These are phyloP conservation scores for Solanum peruvianum DNA, from an alignment of 257 asterid species.

Conservation along the genomic window DNA sequence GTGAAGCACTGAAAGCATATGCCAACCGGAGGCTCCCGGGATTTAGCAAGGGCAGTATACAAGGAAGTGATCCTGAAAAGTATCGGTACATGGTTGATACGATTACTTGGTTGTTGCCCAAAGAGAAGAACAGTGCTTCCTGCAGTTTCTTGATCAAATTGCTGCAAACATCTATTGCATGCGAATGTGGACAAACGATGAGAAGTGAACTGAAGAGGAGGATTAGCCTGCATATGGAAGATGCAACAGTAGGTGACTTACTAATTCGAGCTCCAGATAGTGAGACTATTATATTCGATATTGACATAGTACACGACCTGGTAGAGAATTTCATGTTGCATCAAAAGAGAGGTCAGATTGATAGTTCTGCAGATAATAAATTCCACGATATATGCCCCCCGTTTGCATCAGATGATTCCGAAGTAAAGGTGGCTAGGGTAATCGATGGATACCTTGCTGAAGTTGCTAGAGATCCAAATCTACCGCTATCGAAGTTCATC, in stretches of 20 bases:
- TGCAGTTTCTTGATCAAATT: slow-evolving; percentile 55
- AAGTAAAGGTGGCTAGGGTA: slow-evolving; percentile 49
- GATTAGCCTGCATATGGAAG: slow-evolving; percentile 52
- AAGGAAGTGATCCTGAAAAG: slow-evolving; percentile 38
- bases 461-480: slow-evolving; percentile 53
- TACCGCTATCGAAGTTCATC: slow-evolving; percentile 37
- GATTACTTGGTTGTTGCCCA: slow-evolving; percentile 39
- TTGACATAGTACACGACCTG: slow-evolving; percentile 40
- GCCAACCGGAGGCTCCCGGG: slow-evolving; percentile 43
- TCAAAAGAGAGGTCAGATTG: slow-evolving; percentile 18
- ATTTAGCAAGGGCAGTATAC: slow-evolving; percentile 31
- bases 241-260: slow-evolving; percentile 52
- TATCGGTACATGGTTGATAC: slow-evolving; percentile 48
- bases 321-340: slow-evolving; percentile 50
- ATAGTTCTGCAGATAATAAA: slow-evolving; percentile 16
- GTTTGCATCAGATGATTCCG: slow-evolving; percentile 33
- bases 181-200: slow-evolving; percentile 46
- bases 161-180: slow-evolving; percentile 38
- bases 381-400: slow-evolving; percentile 24
- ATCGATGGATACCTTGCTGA: slow-evolving; percentile 73
- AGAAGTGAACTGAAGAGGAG: slow-evolving; percentile 36
- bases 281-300: slow-evolving; percentile 30
- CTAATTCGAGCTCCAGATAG: slow-evolving; percentile 40
- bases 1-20: slow-evolving; percentile 65
- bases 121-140: slow-evolving; percentile 33